Evolutionary conservation across 352 stramenopile species (phyloP), one percentile per base, ranked within the genome.

Genomic region (Pythium myriotylum): DNA sequence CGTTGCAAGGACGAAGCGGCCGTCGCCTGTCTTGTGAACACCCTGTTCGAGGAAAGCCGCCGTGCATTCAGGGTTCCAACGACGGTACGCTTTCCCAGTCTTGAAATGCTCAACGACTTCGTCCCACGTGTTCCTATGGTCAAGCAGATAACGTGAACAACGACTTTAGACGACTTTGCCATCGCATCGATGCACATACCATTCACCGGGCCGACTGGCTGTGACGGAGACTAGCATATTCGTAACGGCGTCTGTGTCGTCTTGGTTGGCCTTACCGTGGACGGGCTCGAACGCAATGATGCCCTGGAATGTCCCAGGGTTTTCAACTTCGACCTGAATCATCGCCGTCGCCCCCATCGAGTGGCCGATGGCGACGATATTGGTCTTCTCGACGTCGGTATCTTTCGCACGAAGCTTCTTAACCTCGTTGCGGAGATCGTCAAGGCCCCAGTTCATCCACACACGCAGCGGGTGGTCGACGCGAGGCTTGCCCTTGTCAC

Each of bases 251-350:
- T 50, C 17, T 1, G 70, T 4, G 23, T 59, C 29, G 2, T 67
- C 59, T 4, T 48, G 12, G 1, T 40, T 55, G 5, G 40, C 53
- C 41, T 51, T 56, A 1, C 48, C 52, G 20, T 67, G 45, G 3
- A 77, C 66, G 33, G 72, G 75, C 29, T 84, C 75, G 46, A 84
- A 84, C 6, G 74, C 50, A 12, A 74, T 67, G 29, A 84, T 68
- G 1, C 59, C 55, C 2, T 71, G 48, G 45, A 84, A 79, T 0
- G 72, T 81, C 14, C 75, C 75, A 1, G 75, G 75, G 29, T 72
- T 65, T 12, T 58, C 57, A 19, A 77, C 45, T 45, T 84, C 75
- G 23, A 70, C 72, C 43, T 76, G 72, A 49, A 76, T 72, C 42
- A 84, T 65, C 3, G 75, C 40, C 1, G 63, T 43, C 16, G 49